Base-by-base conservation (phyloP, 495 filamentous ascomycete genomes). In the Amorphotheca resinae region DNA sequence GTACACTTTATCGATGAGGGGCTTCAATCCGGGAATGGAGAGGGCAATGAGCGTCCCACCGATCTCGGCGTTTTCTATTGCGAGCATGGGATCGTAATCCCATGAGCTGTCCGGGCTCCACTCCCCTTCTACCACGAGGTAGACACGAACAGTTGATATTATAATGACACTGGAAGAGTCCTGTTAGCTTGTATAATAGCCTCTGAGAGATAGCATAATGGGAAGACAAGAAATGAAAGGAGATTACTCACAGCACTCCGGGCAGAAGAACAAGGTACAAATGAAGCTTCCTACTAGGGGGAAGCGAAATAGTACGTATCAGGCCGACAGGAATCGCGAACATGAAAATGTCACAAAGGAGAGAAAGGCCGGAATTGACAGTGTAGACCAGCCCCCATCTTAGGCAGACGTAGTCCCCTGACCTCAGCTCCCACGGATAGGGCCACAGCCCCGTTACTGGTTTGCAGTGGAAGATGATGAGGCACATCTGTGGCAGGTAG, bases 361-460 rank as follows among this genome's bases (percentile, higher is more conserved):
- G 50, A 1, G 64, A 67, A 5, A 69, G 14, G 1, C 48, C 57
- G 4, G 65, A 68, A 47, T 66, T 69, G 30, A 63, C 61, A 1
- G 59, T 57, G 41, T 69, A 69, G 4, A 69, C 64, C 4, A 60
- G 33, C 2, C 65, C 66, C 66, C 66, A 68, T 3, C 54, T 45
- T 5, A 67, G 41, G 46, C 66, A 69, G 1, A 41, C 50, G 36
- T 65, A 69, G 2, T 52, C 33, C 6, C 38, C 48, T 5, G 42
- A 47, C 21, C 59, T 56, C 3, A 21, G 12, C 43, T 68, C 63
- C 64, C 63, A 67, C 6, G 40, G 53, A 39, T 68, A 67, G 0
- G 65, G 65, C 65, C 65, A 68, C 6, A 65, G 46, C 1, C 59
- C 65, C 9, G 65, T 68, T 1, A 67, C 62, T 0, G 65, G 65